phyloP scores from a whole-genome alignment of 2,329 filamentous ascomycete species.

The Niveomyces coronatus region DNA sequence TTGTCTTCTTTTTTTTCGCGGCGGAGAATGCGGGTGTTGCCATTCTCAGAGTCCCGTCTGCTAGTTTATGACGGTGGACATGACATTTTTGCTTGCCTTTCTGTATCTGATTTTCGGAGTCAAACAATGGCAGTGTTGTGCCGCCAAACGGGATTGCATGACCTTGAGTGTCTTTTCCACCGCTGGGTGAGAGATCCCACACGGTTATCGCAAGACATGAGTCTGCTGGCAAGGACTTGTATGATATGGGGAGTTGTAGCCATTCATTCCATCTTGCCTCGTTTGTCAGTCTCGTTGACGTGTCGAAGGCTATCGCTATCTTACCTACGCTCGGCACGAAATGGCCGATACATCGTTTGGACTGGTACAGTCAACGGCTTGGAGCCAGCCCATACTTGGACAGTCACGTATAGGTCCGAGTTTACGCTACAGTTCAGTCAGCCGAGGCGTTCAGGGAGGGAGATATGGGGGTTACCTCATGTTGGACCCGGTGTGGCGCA shows the following conservation, averaged over 20 bases:
- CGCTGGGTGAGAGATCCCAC: slow-evolving; percentile 84
- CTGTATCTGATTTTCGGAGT: slow-evolving; percentile 79
- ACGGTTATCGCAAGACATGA: slow-evolving; percentile 84
- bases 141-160: slow-evolving; percentile 89
- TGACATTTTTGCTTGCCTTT: slow-evolving; percentile 90
- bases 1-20: slow-evolving; percentile 41
- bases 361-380: slow-evolving; percentile 88
- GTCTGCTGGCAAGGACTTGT: slow-evolving; percentile 71
- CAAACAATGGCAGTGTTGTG: slow-evolving; percentile 86
- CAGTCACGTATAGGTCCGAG: slow-evolving; percentile 88
- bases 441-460: neutral
- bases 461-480: slow-evolving; percentile 42
- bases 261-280: slow-evolving; percentile 82
- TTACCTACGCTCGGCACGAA: slow-evolving; percentile 61
- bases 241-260: slow-evolving; percentile 77
- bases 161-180: slow-evolving; percentile 55
- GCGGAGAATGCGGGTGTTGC: slow-evolving; percentile 62
- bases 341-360: slow-evolving; percentile 87
- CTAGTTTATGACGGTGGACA: slow-evolving; percentile 69
- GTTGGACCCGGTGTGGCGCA: slow-evolving; percentile 82
- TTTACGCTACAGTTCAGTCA: slow-evolving; percentile 42
- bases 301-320: slow-evolving; percentile 5
- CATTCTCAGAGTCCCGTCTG: slow-evolving; percentile 74
- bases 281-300: neutral
- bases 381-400: slow-evolving; percentile 89